A percentile compares a stretch with the other conserved stretches of the same genome.
phyloP scores from a whole-genome alignment of 2,329 filamentous ascomycete genomes.

The Amauroascus verrucosus region DNA sequence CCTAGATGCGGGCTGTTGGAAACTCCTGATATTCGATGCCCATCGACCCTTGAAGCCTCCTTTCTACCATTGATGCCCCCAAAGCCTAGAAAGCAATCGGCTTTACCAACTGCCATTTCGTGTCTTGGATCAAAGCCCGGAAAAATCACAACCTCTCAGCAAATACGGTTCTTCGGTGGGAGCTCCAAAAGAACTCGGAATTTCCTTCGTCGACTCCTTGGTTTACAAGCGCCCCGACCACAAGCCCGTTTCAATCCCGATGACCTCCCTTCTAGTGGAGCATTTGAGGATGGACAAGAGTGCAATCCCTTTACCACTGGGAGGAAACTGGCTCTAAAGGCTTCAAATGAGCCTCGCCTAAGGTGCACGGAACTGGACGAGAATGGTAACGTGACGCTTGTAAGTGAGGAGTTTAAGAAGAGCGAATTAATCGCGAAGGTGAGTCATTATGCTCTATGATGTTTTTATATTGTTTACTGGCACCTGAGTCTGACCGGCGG shows the following conservation, averaged over 20 bases:
- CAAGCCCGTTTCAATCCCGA: constrained; percentile 43
- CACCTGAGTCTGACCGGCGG: background rate
- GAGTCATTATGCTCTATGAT: constrained; percentile 18
- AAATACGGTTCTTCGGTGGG: constrained; percentile 19
- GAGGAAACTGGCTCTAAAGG: constrained; percentile 61
- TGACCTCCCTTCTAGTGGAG: constrained; percentile 45
- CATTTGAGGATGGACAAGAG: constrained; percentile 51
- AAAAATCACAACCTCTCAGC: background rate
- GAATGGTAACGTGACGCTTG: constrained; percentile 78
- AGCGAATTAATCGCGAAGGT: constrained; percentile 93
- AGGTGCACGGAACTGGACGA: constrained; percentile 94
- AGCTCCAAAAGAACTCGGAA: constrained; percentile 24
- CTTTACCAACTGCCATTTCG: background rate
- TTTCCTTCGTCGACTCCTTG: constrained; percentile 30
- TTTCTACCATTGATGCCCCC: background rate
- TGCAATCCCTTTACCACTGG: constrained; percentile 58
- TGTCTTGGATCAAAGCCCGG: background rate
- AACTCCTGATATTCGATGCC: background rate
- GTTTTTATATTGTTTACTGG: background rate
- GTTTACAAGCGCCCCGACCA: constrained; percentile 26
- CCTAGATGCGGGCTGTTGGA: background rate
- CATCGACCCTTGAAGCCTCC: constrained; percentile 1
- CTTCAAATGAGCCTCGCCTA: constrained; percentile 71
- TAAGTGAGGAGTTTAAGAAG: constrained; percentile 96
- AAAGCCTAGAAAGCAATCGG: background rate